Evolutionary conservation across 306 rosid species (phyloP), one percentile per base, ranked within the genome.

Genomic region (Pyrus communis): DNA sequence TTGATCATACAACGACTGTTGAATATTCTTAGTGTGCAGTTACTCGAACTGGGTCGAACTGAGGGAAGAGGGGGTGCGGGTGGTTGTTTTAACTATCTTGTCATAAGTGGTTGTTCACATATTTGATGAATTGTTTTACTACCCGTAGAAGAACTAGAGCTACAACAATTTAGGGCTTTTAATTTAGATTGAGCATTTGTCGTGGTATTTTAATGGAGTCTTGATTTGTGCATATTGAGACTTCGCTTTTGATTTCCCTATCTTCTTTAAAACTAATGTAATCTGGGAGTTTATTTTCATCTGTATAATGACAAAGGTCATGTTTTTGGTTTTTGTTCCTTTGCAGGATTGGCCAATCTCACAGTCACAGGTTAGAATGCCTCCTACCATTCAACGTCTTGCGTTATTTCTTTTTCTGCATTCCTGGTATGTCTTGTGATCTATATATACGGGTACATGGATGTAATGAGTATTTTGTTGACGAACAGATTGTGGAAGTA

Each of bases 271-370:
- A 15, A 33, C 27, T 25, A 30, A 54, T 45, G 25, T 58, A 65
- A 23, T 69, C 13, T 40, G 42, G 45, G 38, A 49, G 66, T 64
- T 69, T 52, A 58, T 67, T 73, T 40, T 28, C 49, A 8, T 35
- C 46, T 42, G 4, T 70, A 12, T 76, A 35, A 79, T 83, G 46
- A 86, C 63, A 3, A 67, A 18, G 52, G 18, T 72, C 57, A 28
- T 55, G 73, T 69, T 81, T 57, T 69, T 82, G 57, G 71, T 33
- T 25, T 35, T 75, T 70, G 33, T 71, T 52, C 57, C 64, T 72
- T 59, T 68, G 55, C 93, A 92, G 98, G 98, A 45, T 75, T 95
- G 85, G 97, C 92, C 66, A 95, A 95, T 86, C 98, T 95, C 83
- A 86, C 98, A 9, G 77, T 90, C 77, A 79, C 97, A 90, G 98